A percentile compares a stretch with the other conserved stretches of the same genome.
These are phyloP conservation scores for Stachybotrys echinatus DNA, from an alignment of 2,329 filamentous ascomycete species.

Conservation along the genomic window DNA sequence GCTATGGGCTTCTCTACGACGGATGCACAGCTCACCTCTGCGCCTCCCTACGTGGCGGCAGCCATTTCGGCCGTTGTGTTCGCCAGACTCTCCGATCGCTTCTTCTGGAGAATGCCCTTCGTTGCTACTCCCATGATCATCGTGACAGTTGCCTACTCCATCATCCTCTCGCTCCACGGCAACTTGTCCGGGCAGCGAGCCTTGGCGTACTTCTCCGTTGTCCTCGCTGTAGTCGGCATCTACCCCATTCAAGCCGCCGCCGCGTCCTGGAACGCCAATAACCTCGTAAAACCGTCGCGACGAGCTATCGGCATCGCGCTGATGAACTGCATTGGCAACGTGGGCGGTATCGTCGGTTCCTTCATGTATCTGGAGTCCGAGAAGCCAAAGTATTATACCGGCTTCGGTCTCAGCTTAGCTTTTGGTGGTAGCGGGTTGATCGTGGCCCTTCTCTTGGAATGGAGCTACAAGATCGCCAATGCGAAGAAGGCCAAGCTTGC, in stretches of 20 bases:
- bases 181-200: conserved; percentile 29
- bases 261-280: conserved; percentile 16
- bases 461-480: conserved; percentile 22
- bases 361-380: conserved; percentile 20
- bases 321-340: conserved; percentile 22
- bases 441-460: conserved; percentile 22
- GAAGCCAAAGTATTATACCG: conserved; percentile 44
- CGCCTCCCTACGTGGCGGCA: conserved; percentile 28
- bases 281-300: conserved; percentile 16
- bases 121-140: conserved; percentile 23
- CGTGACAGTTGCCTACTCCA: conserved; percentile 22
- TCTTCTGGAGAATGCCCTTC: conserved; percentile 32
- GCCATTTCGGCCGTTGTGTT: conserved; percentile 18
- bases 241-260: conserved; percentile 24
- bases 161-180: conserved; percentile 28
- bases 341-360: conserved; percentile 20
- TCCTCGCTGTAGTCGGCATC: conserved; percentile 14
- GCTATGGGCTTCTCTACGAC: conserved; percentile 30
- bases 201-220: conserved; percentile 8
- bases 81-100: conserved; percentile 25
- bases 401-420: conserved; percentile 28
- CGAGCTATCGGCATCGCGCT: conserved; percentile 26
- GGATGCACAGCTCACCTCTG: conserved; percentile 19
- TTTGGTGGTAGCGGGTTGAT: conserved; percentile 22
- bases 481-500: conserved; percentile 18